Evolutionary conservation across 192 early-diverging fungal genomes (phyloP).

Genomic region (Gaertneriomyces sp.): DNA sequence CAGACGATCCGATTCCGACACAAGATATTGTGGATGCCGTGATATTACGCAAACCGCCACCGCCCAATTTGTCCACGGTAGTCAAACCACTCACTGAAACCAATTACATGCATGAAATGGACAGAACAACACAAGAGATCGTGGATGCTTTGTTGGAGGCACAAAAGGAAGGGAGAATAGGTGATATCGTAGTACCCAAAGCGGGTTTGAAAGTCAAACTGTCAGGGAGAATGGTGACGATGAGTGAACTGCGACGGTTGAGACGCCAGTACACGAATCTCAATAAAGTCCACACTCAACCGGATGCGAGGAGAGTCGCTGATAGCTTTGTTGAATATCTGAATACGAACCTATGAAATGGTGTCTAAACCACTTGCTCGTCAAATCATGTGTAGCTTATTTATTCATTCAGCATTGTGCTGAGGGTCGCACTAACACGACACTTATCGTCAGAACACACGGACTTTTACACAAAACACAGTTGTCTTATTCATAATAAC

Average conservation of each 20-base stretch:
- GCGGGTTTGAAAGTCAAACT: slow-evolving; percentile 46
- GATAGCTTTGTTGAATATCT: slow-evolving; percentile 90
- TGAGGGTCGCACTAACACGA: too few species aligned
- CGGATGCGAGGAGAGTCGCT: slow-evolving; percentile 67
- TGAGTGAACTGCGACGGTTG: slow-evolving; percentile 76
- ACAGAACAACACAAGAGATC: slow-evolving; percentile 74
- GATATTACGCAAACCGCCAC: slow-evolving; percentile 65
- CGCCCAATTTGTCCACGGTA: slow-evolving; percentile 84
- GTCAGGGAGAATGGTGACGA: slow-evolving; percentile 69
- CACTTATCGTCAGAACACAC: too few species aligned
- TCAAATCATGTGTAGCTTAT: too few species aligned
- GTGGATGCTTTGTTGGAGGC: slow-evolving; percentile 72
- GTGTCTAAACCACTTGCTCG: not conserved
- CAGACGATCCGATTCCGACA: slow-evolving; percentile 64
- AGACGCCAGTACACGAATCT: slow-evolving; percentile 79
- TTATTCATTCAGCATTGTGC: too few species aligned
- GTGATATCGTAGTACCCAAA: slow-evolving; percentile 58
- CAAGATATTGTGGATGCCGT: slow-evolving; percentile 68
- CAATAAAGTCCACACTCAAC: slow-evolving; percentile 81
- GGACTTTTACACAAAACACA: too few species aligned
- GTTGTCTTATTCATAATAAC: slow-evolving; percentile 38
- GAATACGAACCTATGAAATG: slow-evolving; percentile 70
- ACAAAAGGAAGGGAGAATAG: slow-evolving; percentile 62
- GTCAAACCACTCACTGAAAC: slow-evolving; percentile 84
- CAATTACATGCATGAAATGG: slow-evolving; percentile 89